Conservation (phyloP, 768 basidiomycete genomes). For the Mycena alexandri region DNA sequence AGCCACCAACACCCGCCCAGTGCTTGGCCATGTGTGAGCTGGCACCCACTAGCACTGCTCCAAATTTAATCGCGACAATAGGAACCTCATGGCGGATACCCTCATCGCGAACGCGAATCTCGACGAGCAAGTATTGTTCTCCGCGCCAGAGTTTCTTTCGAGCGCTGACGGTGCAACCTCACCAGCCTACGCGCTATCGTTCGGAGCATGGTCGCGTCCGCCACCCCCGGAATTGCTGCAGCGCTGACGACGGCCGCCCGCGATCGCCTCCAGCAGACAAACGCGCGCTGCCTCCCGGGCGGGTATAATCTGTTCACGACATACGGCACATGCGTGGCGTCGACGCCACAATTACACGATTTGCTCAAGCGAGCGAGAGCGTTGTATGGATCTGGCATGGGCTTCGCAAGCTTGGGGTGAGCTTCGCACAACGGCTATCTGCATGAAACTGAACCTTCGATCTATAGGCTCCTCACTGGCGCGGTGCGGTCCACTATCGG, state of each 20-base stretch:
- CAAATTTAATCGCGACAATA: not conserved
- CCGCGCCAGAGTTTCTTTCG: too few species aligned
- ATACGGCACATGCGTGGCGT: slow-evolving; percentile 8
- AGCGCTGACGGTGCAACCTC: slow-evolving; percentile 1
- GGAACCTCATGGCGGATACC: slow-evolving; percentile 38
- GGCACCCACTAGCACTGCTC: not conserved
- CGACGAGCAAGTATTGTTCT: slow-evolving; percentile 29
- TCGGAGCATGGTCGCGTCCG: slow-evolving; percentile 37
- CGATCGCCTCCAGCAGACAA: slow-evolving; percentile 34
- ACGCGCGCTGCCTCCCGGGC: slow-evolving; percentile 11
- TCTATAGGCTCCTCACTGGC: slow-evolving; percentile 22
- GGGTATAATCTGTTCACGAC: slow-evolving; percentile 22
- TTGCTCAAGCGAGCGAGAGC: slow-evolving; percentile 33
- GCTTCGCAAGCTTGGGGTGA: slow-evolving; percentile 36
- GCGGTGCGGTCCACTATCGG: slow-evolving; percentile 32
- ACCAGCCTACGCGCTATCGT: slow-evolving; percentile 36
- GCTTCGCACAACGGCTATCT: not conserved
- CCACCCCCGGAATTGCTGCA: slow-evolving; percentile 35
- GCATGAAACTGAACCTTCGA: not conserved
- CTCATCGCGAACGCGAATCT: slow-evolving; percentile 38
- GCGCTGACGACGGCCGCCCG: slow-evolving; percentile 35
- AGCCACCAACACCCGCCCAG: slow-evolving; percentile 19
- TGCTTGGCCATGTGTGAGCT: slow-evolving; percentile 33
- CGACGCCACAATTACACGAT: slow-evolving; percentile 34
- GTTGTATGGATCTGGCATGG: slow-evolving; percentile 39